Evolutionary conservation across 768 basidiomycete genomes (phyloP).

Genomic region (Roridomyces roridus): DNA sequence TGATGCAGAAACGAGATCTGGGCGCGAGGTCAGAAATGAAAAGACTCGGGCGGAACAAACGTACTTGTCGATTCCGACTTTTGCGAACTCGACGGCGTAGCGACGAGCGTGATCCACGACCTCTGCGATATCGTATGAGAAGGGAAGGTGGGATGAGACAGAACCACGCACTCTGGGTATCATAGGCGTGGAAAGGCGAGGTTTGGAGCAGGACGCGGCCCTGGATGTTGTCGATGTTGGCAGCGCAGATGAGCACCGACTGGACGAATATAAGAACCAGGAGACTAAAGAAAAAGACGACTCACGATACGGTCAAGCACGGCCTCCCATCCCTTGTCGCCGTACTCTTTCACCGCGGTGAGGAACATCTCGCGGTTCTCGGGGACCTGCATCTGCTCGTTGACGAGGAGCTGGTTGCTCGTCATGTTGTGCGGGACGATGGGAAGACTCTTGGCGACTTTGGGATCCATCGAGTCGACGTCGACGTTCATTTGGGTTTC

Average conservation of each 20-base stretch:
- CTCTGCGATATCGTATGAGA: not conserved
- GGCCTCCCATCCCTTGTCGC: conserved; percentile 26
- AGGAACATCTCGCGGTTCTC: conserved; percentile 32
- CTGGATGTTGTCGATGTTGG: conserved; percentile 35
- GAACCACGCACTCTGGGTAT: conserved; percentile 34
- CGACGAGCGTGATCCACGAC: conserved; percentile 42
- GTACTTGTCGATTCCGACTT: conserved; percentile 36
- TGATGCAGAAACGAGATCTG: conserved; percentile 51
- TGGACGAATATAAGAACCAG: conserved; percentile 3
- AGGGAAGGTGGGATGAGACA: not conserved
- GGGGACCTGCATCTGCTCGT: conserved; percentile 32
- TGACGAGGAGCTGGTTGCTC: conserved; percentile 44
- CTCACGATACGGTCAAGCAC: conserved; percentile 31
- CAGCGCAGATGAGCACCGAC: conserved; percentile 40
- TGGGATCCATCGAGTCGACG: conserved; percentile 45
- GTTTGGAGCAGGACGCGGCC: conserved; percentile 42
- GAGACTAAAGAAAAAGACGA: not conserved
- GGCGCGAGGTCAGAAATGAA: not conserved
- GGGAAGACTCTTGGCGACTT: conserved; percentile 30
- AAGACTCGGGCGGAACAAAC: too few relatives aligned
- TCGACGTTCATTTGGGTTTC: conserved; percentile 36
- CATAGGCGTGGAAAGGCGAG: conserved; percentile 38
- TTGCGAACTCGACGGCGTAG: conserved; percentile 37
- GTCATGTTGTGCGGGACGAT: conserved; percentile 42
- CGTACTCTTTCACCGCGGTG: conserved; percentile 25